Base-by-base conservation (phyloP, 2,329 filamentous ascomycete species). In the Calonectria crousiana region DNA sequence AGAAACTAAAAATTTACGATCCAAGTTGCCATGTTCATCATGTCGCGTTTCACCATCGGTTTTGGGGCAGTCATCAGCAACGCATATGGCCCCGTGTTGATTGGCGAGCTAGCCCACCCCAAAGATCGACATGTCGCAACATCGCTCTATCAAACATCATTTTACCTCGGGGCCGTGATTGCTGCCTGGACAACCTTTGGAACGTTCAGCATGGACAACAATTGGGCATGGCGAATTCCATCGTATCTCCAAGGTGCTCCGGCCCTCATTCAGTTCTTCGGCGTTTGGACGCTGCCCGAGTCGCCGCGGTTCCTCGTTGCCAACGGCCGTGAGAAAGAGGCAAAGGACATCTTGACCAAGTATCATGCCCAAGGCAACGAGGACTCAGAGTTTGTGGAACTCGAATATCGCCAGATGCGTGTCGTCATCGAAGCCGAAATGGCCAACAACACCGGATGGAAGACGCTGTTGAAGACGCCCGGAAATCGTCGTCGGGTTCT, bases 231-330 rank as follows among this genome's bases (percentile, higher is more conserved):
- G 83, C 75, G 81, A 16, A 83, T 84, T 9, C 82, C 82, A 0
- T 82, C 80, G 0, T 72, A 79, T 0, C 73, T 82, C 0, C 80
- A 82, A 65, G 78, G 78, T 14, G 74, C 62, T 0, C 77, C 78
- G 0, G 69, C 77, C 11, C 6, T 78, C 1, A 70, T 80, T 3
- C 74, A 78, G n/a, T 68, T 78, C 4, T n/a, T 66, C 28, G 62
- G 75, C 1, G 53, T 88, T 10, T 90, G 87, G 58, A 87, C 90
- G 74, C 84, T 93, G 1, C 91, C 92, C 0, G 92, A 93, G 78
- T 92, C 90, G 9, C 92, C 92, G 5, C 84, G 91, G 67, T 93
- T 90, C 89, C 84, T 92, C 13, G 90, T 91, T 71, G 76, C 78
- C 0, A 77, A 76, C 0, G 77, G 76, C 13, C 51, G 30, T 5